A percentile compares a stretch with the other conserved stretches of the same genome.
These are phyloP conservation scores for Paramecium octaurelia DNA, from an alignment of 73 alveolate genomes.

Conservation along the genomic window DNA sequence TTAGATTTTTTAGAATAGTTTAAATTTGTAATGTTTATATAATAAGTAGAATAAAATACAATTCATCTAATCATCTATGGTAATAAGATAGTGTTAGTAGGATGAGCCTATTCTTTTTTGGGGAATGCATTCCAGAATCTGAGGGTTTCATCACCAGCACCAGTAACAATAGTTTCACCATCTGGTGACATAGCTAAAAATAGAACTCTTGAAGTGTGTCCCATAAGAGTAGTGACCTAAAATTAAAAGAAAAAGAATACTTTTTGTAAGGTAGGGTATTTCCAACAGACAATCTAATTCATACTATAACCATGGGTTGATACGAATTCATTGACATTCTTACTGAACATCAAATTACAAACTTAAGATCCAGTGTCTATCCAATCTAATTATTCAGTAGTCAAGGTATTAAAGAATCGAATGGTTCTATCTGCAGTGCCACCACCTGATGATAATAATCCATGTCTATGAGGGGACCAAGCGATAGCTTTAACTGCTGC, in stretches of 20 bases:
- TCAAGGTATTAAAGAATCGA: conserved; percentile 92
- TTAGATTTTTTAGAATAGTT: not conserved
- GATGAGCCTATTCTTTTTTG: not conserved
- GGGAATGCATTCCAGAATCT: conserved; percentile 93
- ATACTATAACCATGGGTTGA: conserved; percentile 95
- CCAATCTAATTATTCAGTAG: conserved; percentile 71
- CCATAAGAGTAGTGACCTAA: conserved; percentile 85
- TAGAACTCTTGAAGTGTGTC: conserved; percentile 98
- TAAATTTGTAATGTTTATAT: not conserved
- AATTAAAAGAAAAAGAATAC: not conserved
- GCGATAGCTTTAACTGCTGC: conserved; percentile 99
- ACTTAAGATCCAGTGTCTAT: conserved; percentile 93
- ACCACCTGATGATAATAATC: conserved; percentile 93
- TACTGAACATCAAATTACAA: conserved; percentile 91
- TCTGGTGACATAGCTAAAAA: conserved; percentile 97
- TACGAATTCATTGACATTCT: conserved; percentile 88
- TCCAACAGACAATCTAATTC: conserved; percentile 95
- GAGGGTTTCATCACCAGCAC: conserved; percentile 99
- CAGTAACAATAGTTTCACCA: conserved; percentile 95
- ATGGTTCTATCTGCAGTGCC: conserved; percentile 97
- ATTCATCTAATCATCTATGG: not conserved
- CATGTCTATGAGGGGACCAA: conserved; percentile 95
- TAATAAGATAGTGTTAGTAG: not conserved
- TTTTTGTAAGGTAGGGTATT: conserved; percentile 86
- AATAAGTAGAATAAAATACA: not conserved